Evolutionary conservation across 2,329 filamentous ascomycete genomes (phyloP).

Genomic region (Monosporascus ibericus): DNA sequence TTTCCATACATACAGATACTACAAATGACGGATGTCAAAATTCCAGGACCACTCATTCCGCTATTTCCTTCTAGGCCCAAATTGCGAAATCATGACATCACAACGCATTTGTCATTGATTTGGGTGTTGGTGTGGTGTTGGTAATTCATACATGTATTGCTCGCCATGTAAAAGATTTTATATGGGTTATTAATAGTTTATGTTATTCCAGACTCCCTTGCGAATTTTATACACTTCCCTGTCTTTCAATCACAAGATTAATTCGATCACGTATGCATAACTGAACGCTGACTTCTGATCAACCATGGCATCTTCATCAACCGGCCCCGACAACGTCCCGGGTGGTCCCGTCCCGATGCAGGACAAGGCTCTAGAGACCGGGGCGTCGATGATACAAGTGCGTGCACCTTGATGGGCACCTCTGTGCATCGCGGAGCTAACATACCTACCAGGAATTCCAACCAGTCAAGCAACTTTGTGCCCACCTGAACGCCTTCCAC

Average conservation of each 20-base stretch:
- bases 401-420: no score
- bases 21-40: no score
- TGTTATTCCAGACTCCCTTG: no score
- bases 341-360: conserved; percentile 47
- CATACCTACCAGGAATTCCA: conserved; percentile 49
- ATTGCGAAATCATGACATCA: neutral
- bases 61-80: no score
- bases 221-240: no score
- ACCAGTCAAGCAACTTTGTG: conserved; percentile 70
- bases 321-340: conserved; percentile 24
- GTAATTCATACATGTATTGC: no score
- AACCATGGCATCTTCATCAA: conserved; percentile 7
- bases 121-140: neutral
- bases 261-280: neutral
- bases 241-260: neutral
- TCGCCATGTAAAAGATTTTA: no score
- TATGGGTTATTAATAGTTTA: neutral
- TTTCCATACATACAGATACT: no score
- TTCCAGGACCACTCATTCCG: no score
- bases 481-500: conserved; percentile 83
- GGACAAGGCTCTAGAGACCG: conserved; percentile 55
- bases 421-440: neutral
- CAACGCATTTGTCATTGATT: neutral
- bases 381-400: conserved; percentile 53
- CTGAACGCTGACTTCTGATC: neutral